Evolutionary conservation across 140 eudicot species (phyloP).

Genomic region (Bidens hawaiensis): DNA sequence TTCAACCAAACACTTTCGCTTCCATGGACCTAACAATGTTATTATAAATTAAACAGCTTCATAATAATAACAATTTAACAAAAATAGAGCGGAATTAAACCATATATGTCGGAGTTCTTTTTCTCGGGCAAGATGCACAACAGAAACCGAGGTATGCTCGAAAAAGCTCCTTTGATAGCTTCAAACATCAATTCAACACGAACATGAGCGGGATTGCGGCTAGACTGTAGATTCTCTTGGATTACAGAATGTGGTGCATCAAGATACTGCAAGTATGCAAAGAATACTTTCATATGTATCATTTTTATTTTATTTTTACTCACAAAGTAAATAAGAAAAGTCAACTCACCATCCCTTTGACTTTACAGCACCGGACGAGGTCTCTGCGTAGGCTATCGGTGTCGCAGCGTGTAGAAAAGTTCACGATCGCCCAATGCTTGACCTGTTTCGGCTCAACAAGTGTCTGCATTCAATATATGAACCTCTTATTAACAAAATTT

Average conservation of each 20-base stretch:
- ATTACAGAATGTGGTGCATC: slow-evolving; percentile 33
- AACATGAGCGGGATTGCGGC: slow-evolving; percentile 45
- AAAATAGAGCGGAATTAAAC: slow-evolving; percentile 1
- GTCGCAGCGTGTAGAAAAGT: slow-evolving; percentile 57
- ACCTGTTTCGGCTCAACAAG: slow-evolving; percentile 40
- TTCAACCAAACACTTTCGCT: slow-evolving; percentile 45
- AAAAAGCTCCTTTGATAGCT: slow-evolving; percentile 21
- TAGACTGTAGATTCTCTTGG: slow-evolving; percentile 43
- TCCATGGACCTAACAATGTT: slow-evolving; percentile 77
- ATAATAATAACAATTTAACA: neutral
- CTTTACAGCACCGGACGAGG: slow-evolving; percentile 29
- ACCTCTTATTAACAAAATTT: neutral
- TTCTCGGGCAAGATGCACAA: slow-evolving; percentile 51
- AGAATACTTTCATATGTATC: neutral
- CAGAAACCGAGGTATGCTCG: slow-evolving; percentile 43
- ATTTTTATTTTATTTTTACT: neutral
- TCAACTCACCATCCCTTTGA: slow-evolving; percentile 45
- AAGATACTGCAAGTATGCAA: slow-evolving; percentile 1
- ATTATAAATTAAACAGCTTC: neutral
- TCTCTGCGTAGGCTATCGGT: slow-evolving; percentile 19
- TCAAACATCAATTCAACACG: slow-evolving; percentile 70
- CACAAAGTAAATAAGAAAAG: neutral
- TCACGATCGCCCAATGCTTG: slow-evolving; percentile 48
- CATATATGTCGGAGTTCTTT: slow-evolving; percentile 47
- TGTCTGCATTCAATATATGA: slow-evolving; percentile 18